Conservation (phyloP, 495 filamentous ascomycete genomes). For the Trichoderma asperelloides region DNA sequence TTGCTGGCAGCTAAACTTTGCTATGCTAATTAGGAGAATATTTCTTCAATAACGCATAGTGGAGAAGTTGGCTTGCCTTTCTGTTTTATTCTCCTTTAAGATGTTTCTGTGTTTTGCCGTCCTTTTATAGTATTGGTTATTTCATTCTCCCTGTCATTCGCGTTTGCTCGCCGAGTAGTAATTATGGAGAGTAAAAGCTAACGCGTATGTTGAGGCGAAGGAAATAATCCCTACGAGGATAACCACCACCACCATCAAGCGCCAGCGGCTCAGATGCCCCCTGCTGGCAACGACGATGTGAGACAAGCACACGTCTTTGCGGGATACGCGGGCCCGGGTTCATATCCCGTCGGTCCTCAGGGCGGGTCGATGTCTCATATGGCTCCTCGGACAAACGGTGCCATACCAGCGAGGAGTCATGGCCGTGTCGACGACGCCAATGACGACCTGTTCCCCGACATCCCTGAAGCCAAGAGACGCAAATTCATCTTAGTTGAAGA, state of each 20-base stretch:
- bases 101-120: neutral
- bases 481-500: conserved; percentile 97
- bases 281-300: conserved; percentile 45
- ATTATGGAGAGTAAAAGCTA: conserved; percentile 9
- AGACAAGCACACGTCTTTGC: conserved; percentile 73
- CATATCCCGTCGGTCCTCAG: conserved; percentile 30
- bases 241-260: conserved; percentile 51
- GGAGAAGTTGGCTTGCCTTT: neutral
- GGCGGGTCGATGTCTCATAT: conserved; percentile 64
- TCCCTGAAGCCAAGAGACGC: conserved; percentile 79
- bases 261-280: conserved; percentile 41
- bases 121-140: neutral
- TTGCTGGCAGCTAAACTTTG: neutral
- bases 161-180: conserved; percentile 13
- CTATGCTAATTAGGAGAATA: neutral
- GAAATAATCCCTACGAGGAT: conserved; percentile 42
- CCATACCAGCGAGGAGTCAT: conserved; percentile 10
- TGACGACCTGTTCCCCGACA: conserved; percentile 68
- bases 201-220: conserved; percentile 36
- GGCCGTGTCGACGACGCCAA: conserved; percentile 35
- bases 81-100: neutral
- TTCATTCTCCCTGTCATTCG: neutral
- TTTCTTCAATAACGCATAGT: neutral
- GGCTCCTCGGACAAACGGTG: conserved; percentile 17
- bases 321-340: conserved; percentile 57